These are phyloP conservation scores for Phytopythium boreale DNA, from an alignment of 352 stramenopile species.

Conservation along the genomic window DNA sequence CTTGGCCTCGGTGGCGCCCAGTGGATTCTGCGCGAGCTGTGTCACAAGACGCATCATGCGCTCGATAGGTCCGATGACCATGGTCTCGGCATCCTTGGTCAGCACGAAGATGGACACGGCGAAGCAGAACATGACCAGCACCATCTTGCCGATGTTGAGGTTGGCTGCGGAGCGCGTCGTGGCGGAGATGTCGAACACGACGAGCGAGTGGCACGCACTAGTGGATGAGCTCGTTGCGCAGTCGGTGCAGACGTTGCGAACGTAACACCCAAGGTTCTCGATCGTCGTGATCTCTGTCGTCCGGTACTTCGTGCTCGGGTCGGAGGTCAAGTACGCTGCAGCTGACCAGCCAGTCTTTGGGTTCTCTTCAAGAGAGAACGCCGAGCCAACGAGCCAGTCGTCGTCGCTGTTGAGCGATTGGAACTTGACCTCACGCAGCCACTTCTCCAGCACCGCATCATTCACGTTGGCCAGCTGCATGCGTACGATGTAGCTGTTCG, in stretches of 20 bases:
- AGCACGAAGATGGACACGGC: conserved; percentile 91
- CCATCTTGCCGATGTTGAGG: conserved; percentile 83
- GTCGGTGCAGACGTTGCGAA: conserved; percentile 56
- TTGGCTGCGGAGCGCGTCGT: conserved; percentile 34
- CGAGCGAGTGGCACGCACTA: conserved; percentile 59
- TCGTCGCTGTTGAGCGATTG: conserved; percentile 42
- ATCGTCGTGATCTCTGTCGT: conserved; percentile 56
- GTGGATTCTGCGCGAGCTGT: conserved; percentile 63
- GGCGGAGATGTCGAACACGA: conserved; percentile 72
- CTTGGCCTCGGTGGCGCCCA: conserved; percentile 68
- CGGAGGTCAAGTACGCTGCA: conserved; percentile 36
- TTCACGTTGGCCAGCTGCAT: conserved; percentile 60
- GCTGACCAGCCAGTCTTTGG: conserved; percentile 74
- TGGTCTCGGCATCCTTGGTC: conserved; percentile 90
- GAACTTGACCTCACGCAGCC: conserved; percentile 60
- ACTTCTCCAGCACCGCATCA: conserved; percentile 32
- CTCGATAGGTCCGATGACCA: conserved; percentile 97
- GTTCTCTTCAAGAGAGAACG: conserved; percentile 45
- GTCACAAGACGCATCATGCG: conserved; percentile 91
- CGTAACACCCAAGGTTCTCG: conserved; percentile 69
- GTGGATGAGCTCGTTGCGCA: conserved; percentile 29
- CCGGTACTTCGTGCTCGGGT: conserved; percentile 41
- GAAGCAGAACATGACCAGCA: conserved; percentile 91
- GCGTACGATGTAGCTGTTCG: conserved; percentile 60
- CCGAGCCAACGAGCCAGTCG: conserved; percentile 39